Base-by-base conservation (phyloP, 345 rosid species). In the Eutrema yunnanense region DNA sequence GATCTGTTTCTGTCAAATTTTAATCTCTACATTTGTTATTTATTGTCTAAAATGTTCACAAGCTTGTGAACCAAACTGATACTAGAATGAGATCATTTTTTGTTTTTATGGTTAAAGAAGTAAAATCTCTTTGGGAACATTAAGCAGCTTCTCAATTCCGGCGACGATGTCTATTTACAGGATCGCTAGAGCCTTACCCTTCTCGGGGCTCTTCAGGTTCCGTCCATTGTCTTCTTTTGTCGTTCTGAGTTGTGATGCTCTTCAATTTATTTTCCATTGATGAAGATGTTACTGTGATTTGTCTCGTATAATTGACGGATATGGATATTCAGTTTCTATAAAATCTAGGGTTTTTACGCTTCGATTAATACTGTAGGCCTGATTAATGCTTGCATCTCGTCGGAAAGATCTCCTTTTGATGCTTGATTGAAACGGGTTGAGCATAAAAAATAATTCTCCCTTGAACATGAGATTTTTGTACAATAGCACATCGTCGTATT, bases 151-250 rank as follows among this genome's bases (percentile, higher is more conserved):
- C 16, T 30, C 13, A 16, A 41, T 34, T 19, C 40, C 65, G 33
- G 71, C 48, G 67, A 26, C 67, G 4, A 38, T 73, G 50, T 80
- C 87, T 22, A 73, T 86, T 10, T 79, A 80, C 41, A 84, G 81
- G 27, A 77, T 86, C 12, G 73, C 80, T 32, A 80, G 56, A 38
- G 75, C 87, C 11, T 80, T 87, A 54, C 92, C 96, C 8, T 80
- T 92, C 52, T 81, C 89, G 7, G 82, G 82, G 16, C 16, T 88
- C 72, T 79, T 86, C 78, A 78, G 96, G 94, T 92, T 67, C 53
- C 1, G 60, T 38, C 60, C 33, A 0, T 3, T 26, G 3, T 34
- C 2, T 26, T 6, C 14, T 56, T 55, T 4, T 46, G 22, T 13
- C 48, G 14, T 12, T 22, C 0, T 44, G 1, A 26, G 8, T 63